These are phyloP conservation scores for Linderniella brevidens DNA, from an alignment of 257 asterid species.

Conservation along the genomic window DNA sequence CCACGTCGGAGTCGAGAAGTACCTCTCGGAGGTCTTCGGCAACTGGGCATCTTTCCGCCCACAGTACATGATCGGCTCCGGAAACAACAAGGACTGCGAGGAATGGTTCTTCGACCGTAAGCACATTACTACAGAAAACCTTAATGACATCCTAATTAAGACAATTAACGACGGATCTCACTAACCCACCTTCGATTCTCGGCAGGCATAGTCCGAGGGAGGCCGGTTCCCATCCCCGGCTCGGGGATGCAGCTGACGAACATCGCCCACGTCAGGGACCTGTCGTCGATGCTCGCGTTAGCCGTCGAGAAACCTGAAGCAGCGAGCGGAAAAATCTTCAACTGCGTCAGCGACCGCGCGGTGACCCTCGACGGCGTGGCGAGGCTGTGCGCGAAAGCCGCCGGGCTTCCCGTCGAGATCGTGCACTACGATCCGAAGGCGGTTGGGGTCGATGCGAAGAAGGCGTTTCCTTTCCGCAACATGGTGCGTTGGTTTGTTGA, in stretches of 20 bases:
- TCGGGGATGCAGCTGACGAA: conserved; percentile 90
- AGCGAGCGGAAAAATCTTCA: conserved; percentile 59
- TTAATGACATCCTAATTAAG: too few species aligned
- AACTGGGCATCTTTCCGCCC: conserved; percentile 85
- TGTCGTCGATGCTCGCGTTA: conserved; percentile 62
- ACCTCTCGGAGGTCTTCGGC: conserved; percentile 46
- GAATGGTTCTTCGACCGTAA: conserved; percentile 98
- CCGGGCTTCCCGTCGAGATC: conserved; percentile 65
- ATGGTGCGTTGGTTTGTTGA: conserved; percentile 30
- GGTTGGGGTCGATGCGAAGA: conserved; percentile 73
- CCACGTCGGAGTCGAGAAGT: conserved; percentile 83
- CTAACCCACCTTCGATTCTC: background rate
- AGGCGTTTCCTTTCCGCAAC: conserved; percentile 94
- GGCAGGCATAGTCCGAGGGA: conserved; percentile 74
- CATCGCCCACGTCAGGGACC: conserved; percentile 74
- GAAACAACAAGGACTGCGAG: conserved; percentile 94
- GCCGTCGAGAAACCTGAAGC: conserved; percentile 69
- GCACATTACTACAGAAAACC: conserved; percentile 7
- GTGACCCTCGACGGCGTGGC: conserved; percentile 92
- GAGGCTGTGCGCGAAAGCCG: conserved; percentile 70
- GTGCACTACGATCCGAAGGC: conserved; percentile 80
- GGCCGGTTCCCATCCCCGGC: conserved; percentile 74
- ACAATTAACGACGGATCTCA: too few species aligned
- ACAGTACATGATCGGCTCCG: conserved; percentile 93
- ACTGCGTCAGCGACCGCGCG: conserved; percentile 85